phyloP scores from a whole-genome alignment of 208 protist genomes.

The Entamoeba invadens region DNA sequence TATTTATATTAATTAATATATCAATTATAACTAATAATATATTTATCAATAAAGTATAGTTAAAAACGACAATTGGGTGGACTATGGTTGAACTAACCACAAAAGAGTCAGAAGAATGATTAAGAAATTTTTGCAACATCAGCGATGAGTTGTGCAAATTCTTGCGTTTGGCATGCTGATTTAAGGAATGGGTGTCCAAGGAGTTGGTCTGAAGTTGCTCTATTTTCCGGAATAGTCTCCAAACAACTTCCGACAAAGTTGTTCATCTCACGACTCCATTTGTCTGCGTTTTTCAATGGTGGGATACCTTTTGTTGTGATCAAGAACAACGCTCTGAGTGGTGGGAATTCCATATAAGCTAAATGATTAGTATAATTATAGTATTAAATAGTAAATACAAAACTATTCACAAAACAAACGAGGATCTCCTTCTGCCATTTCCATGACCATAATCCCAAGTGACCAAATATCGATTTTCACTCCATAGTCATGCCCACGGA shows the following conservation, averaged over 20 bases:
- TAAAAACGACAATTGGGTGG: no score
- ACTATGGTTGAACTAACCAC: no score
- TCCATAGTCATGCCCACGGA: neutral
- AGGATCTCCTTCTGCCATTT: slow-evolving; percentile 9
- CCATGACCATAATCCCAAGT: neutral
- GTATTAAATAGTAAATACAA: no score
- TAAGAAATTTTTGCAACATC: neutral
- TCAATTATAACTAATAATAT: no score
- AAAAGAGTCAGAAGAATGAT: no score
- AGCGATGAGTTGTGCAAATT: neutral
- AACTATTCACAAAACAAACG: no score
- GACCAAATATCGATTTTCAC: slow-evolving; percentile 19
- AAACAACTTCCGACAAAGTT: slow-evolving; percentile 21
- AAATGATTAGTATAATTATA: no score
- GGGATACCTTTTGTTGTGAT: neutral
- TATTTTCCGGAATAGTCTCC: slow-evolving; percentile 5
- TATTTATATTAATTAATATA: no score
- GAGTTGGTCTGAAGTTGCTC: neutral
- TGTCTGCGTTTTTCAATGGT: neutral
- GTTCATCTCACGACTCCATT: neutral
- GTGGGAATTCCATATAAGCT: slow-evolving; percentile 2
- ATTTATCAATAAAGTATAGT: no score
- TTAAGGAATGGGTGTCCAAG: neutral
- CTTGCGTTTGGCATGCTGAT: neutral
- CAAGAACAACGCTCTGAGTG: neutral